Evolutionary conservation across 148 eudicot genomes (phyloP), one percentile per base, ranked within the genome.

Genomic region (Tetragonia tetragonoides): DNA sequence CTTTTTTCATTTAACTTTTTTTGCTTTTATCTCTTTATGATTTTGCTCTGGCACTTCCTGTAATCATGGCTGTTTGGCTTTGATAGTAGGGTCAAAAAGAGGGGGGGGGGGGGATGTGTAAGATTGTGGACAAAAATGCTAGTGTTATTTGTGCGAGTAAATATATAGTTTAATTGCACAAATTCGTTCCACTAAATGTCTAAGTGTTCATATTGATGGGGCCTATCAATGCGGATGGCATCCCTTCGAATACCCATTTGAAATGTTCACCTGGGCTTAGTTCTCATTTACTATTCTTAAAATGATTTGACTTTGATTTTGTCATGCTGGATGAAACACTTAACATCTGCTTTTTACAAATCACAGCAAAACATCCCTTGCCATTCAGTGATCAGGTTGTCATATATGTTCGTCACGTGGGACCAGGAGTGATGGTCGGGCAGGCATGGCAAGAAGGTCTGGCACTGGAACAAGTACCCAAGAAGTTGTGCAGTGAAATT

Each of bases 371-470:
- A 65, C 97, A 90, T 81, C 93, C 93, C 69, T 86, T 88, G 89
- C 97, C 95, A 15, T 93, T 93, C 79, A 86, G 87, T 56, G 97
- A 93, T 80, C 81, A 89, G 65, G 89, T 90, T 28, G 89, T 93
- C 49, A 83, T 93, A 61, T 93, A 91, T 70, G 76, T 93, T 77
- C 90, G 97, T 2, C 88, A 89, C 61, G 81, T 89, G 66, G 97
- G 97, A 49, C 97, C 93, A 4, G 97, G 97, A 53, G 97, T 93
- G 8, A 66, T 88, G 87, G 89, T 89, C 2, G 95, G 92, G 72
- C 93, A 93, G 79, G 93, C 90, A 46, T 93, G 95, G 97, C 95
- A 91, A 80, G 95, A 93, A 83, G 95, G 95, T 72, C 81, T 79
- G 83, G 82, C 79, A 46, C 77, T 93, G 80, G 87, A 93, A 34